Conservation (phyloP, 2,329 filamentous ascomycete genomes). For the Penicillium nordicum region DNA sequence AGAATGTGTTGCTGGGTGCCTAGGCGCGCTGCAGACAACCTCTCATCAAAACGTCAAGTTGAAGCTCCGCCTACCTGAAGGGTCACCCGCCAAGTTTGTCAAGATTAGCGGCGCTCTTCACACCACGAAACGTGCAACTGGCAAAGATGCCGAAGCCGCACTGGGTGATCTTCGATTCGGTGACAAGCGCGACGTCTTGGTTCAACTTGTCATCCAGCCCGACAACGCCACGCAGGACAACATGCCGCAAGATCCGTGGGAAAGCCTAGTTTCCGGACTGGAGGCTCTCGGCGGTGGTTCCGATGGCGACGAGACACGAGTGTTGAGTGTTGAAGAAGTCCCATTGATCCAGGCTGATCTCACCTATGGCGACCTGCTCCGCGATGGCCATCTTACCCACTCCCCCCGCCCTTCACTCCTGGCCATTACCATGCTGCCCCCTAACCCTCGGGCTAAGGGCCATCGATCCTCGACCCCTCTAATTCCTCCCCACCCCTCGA, state of each 20-base stretch:
- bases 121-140: slow-evolving; percentile 92
- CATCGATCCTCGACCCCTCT: slow-evolving; percentile 61
- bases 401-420: slow-evolving; percentile 85
- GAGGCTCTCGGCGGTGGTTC: slow-evolving; percentile 86
- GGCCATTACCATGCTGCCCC: slow-evolving; percentile 87
- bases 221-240: slow-evolving; percentile 80
- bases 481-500: slow-evolving; percentile 90
- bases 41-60: slow-evolving; percentile 99
- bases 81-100: slow-evolving; percentile 95
- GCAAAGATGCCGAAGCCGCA: slow-evolving; percentile 87
- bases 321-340: slow-evolving; percentile 85
- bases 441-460: slow-evolving; percentile 61
- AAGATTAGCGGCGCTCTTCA: slow-evolving; percentile 97
- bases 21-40: slow-evolving; percentile 85
- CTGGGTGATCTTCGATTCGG: slow-evolving; percentile 91
- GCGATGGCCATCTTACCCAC: slow-evolving; percentile 81
- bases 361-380: slow-evolving; percentile 86
- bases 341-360: slow-evolving; percentile 94
- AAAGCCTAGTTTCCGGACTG: slow-evolving; percentile 90
- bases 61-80: slow-evolving; percentile 88
- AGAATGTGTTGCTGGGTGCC: slow-evolving; percentile 88
- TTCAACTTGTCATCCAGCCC: slow-evolving; percentile 87
- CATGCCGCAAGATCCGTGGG: slow-evolving; percentile 91
- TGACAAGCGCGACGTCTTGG: slow-evolving; percentile 89
- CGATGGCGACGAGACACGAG: slow-evolving; percentile 80